These are phyloP conservation scores for Monosiga brevicollis DNA, from an alignment of 78 protist species.

Conservation along the genomic window DNA sequence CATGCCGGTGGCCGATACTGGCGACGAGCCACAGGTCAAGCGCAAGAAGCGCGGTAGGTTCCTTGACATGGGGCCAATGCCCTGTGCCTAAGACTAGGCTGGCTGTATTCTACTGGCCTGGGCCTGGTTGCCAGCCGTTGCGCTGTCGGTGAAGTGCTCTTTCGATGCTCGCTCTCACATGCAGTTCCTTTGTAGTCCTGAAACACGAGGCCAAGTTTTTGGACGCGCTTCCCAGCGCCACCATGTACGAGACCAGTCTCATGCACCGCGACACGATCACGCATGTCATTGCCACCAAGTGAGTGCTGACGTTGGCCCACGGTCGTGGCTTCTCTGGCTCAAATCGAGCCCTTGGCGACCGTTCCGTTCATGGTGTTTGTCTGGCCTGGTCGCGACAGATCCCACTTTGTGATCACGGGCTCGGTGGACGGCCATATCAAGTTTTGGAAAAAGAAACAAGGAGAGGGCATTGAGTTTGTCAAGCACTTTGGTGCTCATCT, in stretches of 20 bases:
- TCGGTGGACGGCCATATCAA: slow-evolving; percentile 80
- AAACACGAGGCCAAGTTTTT: not conserved
- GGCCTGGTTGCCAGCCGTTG: no score
- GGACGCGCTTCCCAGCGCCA: slow-evolving; percentile 47
- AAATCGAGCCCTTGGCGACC: not conserved
- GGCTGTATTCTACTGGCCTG: no score
- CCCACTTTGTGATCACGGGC: slow-evolving; percentile 71
- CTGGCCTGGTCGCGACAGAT: not conserved
- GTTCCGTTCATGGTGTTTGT: not conserved
- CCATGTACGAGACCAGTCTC: slow-evolving; percentile 75
- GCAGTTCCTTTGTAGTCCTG: not conserved
- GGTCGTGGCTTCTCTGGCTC: not conserved
- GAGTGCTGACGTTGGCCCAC: slow-evolving; percentile 12
- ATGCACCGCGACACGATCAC: slow-evolving; percentile 75
- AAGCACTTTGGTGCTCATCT: slow-evolving; percentile 80
- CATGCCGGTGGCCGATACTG: not conserved
- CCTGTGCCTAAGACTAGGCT: not conserved
- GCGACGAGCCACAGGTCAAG: not conserved
- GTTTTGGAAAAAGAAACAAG: slow-evolving; percentile 81
- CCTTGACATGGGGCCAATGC: not conserved
- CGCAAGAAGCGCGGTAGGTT: not conserved
- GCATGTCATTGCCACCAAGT: slow-evolving; percentile 24
- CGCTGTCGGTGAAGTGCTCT: not conserved
- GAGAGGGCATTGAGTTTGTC: slow-evolving; percentile 74
- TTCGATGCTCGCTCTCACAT: not conserved